These are phyloP conservation scores for Fusarium chaquense DNA, from an alignment of 2,329 filamentous ascomycete species.

Conservation along the genomic window DNA sequence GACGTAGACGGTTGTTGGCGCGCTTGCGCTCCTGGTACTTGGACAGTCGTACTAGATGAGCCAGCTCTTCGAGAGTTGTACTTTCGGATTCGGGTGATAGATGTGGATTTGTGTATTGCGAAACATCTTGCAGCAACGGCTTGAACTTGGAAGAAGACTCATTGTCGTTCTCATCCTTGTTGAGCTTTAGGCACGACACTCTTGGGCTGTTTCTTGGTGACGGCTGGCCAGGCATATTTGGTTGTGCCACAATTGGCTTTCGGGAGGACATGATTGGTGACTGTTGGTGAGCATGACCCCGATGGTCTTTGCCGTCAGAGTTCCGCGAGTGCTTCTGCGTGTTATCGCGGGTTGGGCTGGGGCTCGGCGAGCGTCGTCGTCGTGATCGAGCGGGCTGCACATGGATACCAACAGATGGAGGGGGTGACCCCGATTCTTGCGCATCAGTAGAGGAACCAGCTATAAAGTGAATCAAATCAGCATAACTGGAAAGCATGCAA, in stretches of 20 bases:
- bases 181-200: conserved; percentile 47
- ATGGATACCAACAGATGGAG: conserved; percentile 66
- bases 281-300: conserved; percentile 54
- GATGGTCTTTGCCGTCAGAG: conserved; percentile 58
- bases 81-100: conserved; percentile 71
- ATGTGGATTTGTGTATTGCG: conserved; percentile 73
- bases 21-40: conserved; percentile 87
- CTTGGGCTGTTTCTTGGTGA: conserved; percentile 47
- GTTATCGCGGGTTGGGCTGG: conserved; percentile 60
- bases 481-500: conserved; percentile 24
- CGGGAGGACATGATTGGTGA: conserved; percentile 55
- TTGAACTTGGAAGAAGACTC: conserved; percentile 55
- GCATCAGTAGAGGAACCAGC: conserved; percentile 51
- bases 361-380: conserved; percentile 67
- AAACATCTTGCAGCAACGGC: conserved; percentile 74
- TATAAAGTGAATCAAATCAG: conserved; percentile 49
- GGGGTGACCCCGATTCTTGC: conserved; percentile 64
- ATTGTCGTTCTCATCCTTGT: conserved; percentile 56
- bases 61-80: conserved; percentile 80
- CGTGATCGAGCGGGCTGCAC: conserved; percentile 62
- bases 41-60: conserved; percentile 80
- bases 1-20: conserved; percentile 76
- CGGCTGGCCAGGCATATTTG: conserved; percentile 49
- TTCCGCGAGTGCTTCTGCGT: conserved; percentile 59
- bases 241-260: conserved; percentile 65